Evolutionary conservation across 2,329 filamentous ascomycete genomes (phyloP).

Genomic region (Calonectria crousiana): DNA sequence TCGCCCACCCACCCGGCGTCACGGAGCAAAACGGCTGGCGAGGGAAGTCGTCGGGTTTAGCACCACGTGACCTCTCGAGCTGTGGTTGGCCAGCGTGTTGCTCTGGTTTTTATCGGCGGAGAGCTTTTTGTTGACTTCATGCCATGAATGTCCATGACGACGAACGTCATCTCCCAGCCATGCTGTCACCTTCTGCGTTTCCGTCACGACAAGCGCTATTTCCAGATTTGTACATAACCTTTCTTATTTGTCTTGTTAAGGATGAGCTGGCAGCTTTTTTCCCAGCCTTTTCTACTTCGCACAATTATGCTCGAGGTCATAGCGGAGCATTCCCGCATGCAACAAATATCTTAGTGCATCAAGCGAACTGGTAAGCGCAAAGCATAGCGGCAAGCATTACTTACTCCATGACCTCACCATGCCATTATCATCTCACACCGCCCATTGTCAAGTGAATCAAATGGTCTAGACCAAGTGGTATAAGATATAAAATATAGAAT

Average conservation of each 20-base stretch:
- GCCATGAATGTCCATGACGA: neutral
- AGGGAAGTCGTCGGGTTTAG: neutral
- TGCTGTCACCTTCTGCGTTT: neutral
- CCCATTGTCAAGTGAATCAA: neutral
- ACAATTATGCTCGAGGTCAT: neutral
- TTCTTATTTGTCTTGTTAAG: neutral
- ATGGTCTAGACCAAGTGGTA: neutral
- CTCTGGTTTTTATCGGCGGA: neutral
- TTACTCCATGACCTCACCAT: conserved; percentile 3
- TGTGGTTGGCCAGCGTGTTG: conserved; percentile 4
- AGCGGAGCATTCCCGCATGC: neutral
- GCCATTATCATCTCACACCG: neutral
- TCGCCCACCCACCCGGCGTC: neutral
- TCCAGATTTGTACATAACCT: neutral
- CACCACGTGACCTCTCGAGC: conserved; percentile 16
- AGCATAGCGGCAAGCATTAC: neutral
- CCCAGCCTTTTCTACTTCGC: neutral
- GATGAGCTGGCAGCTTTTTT: neutral
- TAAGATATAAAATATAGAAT: neutral
- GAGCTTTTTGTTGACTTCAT: neutral
- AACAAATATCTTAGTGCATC: neutral
- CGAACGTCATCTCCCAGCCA: neutral
- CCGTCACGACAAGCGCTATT: neutral
- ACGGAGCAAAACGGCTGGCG: conserved; percentile 30
- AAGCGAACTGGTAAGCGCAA: neutral